phyloP scores from a whole-genome alignment of 257 asterid species.

The Nicotiana otophora region DNA sequence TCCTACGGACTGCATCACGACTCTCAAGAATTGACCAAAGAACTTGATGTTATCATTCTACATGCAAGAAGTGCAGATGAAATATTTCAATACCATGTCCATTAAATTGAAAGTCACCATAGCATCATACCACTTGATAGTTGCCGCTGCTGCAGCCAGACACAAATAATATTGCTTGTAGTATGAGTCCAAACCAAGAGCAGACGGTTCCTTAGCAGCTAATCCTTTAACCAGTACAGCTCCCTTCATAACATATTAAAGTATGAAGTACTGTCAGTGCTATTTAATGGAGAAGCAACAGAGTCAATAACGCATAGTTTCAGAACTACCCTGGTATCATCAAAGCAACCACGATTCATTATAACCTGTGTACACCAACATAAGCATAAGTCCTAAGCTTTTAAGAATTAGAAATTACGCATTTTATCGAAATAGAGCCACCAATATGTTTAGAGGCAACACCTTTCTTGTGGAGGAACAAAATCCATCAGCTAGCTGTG shows the following conservation, averaged over 20 bases:
- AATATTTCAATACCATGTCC: not conserved
- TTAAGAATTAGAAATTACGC: not conserved
- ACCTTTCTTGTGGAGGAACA: conserved; percentile 72
- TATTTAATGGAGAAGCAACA: not conserved
- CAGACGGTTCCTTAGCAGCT: conserved; percentile 93
- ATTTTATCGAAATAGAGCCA: not conserved
- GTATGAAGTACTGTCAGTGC: conserved; percentile 23
- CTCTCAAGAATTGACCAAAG: not conserved
- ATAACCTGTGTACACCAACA: conserved; percentile 45
- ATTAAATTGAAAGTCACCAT: not conserved
- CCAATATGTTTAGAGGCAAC: conserved; percentile 5
- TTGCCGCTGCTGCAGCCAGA: conserved; percentile 98
- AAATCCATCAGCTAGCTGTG: conserved; percentile 73
- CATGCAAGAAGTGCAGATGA: not conserved
- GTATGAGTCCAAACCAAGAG: conserved; percentile 86
- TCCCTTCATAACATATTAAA: conserved; percentile 49
- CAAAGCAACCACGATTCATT: conserved; percentile 88
- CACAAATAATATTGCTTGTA: conserved; percentile 95
- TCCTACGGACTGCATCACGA: not conserved
- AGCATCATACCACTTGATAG: conserved; percentile 76
- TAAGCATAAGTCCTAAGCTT: conserved; percentile 16
- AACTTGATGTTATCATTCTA: not conserved
- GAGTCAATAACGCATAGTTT: conserved; percentile 13
- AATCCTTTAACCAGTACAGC: conserved; percentile 68
- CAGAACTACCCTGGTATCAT: conserved; percentile 81